Conservation (phyloP, 345 rosid species). For the Tarenaya hassleriana region DNA sequence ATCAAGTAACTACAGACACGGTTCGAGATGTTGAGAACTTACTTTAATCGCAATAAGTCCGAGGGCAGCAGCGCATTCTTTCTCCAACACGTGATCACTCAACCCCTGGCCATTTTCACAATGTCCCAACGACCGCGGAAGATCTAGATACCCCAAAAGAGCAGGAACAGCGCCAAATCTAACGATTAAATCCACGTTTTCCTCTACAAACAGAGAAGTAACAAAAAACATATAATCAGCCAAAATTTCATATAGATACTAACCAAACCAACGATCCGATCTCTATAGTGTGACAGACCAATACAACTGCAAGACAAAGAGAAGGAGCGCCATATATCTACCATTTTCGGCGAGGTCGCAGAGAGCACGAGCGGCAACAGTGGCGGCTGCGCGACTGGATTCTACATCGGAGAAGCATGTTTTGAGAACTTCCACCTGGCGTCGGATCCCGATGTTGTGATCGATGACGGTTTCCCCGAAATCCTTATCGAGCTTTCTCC, state of each 20-base stretch:
- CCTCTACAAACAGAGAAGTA: slow-evolving; percentile 35
- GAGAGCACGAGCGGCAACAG: slow-evolving; percentile 37
- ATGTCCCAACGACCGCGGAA: slow-evolving; percentile 17
- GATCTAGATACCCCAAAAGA: slow-evolving; percentile 44
- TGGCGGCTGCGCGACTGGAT: slow-evolving; percentile 42
- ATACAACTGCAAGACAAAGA: not conserved
- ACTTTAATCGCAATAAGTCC: slow-evolving; percentile 62
- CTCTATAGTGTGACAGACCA: not conserved
- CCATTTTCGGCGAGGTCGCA: slow-evolving; percentile 52
- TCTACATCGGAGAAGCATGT: slow-evolving; percentile 36
- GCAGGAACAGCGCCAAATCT: slow-evolving; percentile 58
- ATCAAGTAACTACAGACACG: not conserved
- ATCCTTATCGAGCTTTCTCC: slow-evolving; percentile 44
- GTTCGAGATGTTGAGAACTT: not conserved
- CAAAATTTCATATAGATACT: not conserved
- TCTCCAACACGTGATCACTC: slow-evolving; percentile 50
- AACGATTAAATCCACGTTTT: slow-evolving; percentile 44
- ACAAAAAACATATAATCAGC: not conserved
- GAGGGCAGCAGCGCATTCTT: slow-evolving; percentile 47
- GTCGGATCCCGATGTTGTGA: slow-evolving; percentile 31
- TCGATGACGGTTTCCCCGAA: slow-evolving; percentile 26
- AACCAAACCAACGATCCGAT: not conserved
- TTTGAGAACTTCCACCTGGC: slow-evolving; percentile 41
- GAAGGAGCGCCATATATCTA: slow-evolving; percentile 11
- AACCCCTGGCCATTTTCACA: slow-evolving; percentile 12